A percentile compares a stretch with the other conserved stretches of the same genome.
phyloP scores from a whole-genome alignment of 129 eudicot species.

The Arctium minus region DNA sequence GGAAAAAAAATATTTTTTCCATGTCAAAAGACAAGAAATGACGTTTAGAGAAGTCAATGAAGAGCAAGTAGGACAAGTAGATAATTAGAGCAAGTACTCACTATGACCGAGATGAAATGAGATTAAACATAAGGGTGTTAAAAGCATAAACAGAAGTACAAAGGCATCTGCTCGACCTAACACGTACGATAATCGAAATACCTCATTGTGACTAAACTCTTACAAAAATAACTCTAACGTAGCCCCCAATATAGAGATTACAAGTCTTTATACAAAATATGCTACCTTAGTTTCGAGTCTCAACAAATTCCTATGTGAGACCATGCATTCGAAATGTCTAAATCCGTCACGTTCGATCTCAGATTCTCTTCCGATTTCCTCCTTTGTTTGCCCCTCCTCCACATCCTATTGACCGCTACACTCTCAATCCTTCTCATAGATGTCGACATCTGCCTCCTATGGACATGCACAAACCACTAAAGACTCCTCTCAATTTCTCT shows the following conservation, averaged over 20 bases:
- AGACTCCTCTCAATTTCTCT: not conserved
- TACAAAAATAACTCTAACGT: no score
- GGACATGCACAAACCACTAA: not conserved
- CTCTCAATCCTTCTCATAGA: not conserved
- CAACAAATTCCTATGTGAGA: not conserved
- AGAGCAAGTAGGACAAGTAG: not conserved
- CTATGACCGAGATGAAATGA: not conserved
- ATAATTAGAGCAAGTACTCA: not conserved
- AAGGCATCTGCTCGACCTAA: no score
- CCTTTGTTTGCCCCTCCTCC: not conserved
- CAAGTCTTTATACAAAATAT: not conserved
- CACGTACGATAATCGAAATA: no score
- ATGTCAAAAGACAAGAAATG: not conserved
- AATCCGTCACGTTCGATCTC: not conserved
- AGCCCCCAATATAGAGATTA: not conserved
- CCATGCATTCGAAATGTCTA: not conserved
- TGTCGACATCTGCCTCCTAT: not conserved
- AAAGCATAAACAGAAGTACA: no score
- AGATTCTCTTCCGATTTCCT: not conserved
- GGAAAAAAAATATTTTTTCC: not conserved
- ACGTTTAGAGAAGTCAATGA: not conserved
- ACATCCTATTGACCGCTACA: not conserved
- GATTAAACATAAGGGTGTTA: not conserved
- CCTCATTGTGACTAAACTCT: no score
- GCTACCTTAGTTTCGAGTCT: not conserved